phyloP scores from a whole-genome alignment of 2,329 filamentous ascomycete species.

The Talaromyces sp. region DNA sequence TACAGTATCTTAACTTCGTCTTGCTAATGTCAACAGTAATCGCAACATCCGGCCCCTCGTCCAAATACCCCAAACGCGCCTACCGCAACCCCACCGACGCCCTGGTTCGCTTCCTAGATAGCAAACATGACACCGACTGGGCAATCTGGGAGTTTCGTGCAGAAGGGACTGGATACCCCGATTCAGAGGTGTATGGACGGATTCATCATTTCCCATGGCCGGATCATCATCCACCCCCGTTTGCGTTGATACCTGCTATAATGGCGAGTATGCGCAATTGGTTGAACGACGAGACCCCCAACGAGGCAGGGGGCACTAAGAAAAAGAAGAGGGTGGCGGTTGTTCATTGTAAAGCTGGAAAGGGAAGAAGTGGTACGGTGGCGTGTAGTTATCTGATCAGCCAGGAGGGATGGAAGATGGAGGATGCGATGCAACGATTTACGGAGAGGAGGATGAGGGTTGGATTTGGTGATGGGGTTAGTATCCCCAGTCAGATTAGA shows the following conservation, averaged over 20 bases:
- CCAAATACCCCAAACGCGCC: slow-evolving; percentile 82
- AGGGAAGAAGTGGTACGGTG: slow-evolving; percentile 85
- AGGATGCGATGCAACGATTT: slow-evolving; percentile 63
- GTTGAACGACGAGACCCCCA: slow-evolving; percentile 49
- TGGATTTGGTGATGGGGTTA: slow-evolving; percentile 82
- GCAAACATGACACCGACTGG: slow-evolving; percentile 80
- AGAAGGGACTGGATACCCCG: slow-evolving; percentile 93
- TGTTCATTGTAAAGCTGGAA: slow-evolving; percentile 96
- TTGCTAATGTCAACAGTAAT: slow-evolving; percentile 45
- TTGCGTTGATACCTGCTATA: slow-evolving; percentile 80
- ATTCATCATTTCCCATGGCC: slow-evolving; percentile 94
- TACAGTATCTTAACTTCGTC: neutral
- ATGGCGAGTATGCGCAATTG: slow-evolving; percentile 92
- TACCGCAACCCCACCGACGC: slow-evolving; percentile 91
- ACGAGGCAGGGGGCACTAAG: slow-evolving; percentile 19
- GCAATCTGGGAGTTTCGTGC: slow-evolving; percentile 97
- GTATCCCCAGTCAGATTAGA: slow-evolving; percentile 85
- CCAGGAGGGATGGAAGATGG: slow-evolving; percentile 69
- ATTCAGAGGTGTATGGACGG: slow-evolving; percentile 78
- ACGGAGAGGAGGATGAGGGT: slow-evolving; percentile 86
- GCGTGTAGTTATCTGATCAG: slow-evolving; percentile 87
- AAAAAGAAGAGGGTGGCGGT: slow-evolving; percentile 67
- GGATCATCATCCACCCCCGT: slow-evolving; percentile 94
- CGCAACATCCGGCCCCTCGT: slow-evolving; percentile 80
- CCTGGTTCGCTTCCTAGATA: slow-evolving; percentile 82